These are phyloP conservation scores for Colletotrichum gigasporum DNA, from an alignment of 2,329 filamentous ascomycete species.

Conservation along the genomic window DNA sequence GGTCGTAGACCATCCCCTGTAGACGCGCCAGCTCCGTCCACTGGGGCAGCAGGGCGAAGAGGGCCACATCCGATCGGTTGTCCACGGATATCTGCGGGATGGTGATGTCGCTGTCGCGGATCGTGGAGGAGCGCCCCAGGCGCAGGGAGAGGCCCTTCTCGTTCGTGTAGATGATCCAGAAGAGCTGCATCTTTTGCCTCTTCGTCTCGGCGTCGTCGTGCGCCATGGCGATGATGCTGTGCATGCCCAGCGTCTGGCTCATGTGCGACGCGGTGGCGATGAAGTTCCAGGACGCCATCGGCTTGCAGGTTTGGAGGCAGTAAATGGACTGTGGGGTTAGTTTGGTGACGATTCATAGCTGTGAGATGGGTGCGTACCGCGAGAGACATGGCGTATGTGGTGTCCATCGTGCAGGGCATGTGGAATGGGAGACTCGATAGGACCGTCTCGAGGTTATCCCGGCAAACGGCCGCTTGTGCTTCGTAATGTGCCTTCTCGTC, in stretches of 20 bases:
- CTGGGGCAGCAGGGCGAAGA: slow-evolving; percentile 12
- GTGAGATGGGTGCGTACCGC: slow-evolving; percentile 27
- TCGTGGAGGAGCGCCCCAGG: slow-evolving; percentile 37
- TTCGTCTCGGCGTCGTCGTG: slow-evolving; percentile 13
- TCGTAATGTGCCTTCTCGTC: slow-evolving; percentile 22
- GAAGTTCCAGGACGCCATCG: slow-evolving; percentile 35
- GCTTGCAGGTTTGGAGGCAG: slow-evolving; percentile 34
- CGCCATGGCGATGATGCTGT: slow-evolving; percentile 31
- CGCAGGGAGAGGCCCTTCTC: slow-evolving; percentile 39
- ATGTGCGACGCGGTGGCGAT: slow-evolving; percentile 34
- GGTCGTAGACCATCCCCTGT: slow-evolving; percentile 38
- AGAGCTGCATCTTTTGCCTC: slow-evolving; percentile 31
- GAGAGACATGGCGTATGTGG: slow-evolving; percentile 31
- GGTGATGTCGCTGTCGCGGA: slow-evolving; percentile 40
- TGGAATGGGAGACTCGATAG: slow-evolving; percentile 35
- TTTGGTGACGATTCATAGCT: too few relatives aligned
- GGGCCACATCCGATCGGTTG: neutral
- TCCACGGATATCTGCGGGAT: neutral
- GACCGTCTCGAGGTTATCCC: slow-evolving; percentile 35
- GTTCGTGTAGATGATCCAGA: slow-evolving; percentile 38
- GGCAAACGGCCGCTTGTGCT: slow-evolving; percentile 30
- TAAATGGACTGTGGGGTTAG: slow-evolving; percentile 29
- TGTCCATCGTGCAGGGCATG: slow-evolving; percentile 29
- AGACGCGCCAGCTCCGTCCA: slow-evolving; percentile 34
- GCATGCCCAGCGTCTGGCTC: slow-evolving; percentile 34